A percentile compares a stretch with the other conserved stretches of the same genome.
phyloP scores from a whole-genome alignment of 306 rosid genomes.

The Trifolium subterraneum region DNA sequence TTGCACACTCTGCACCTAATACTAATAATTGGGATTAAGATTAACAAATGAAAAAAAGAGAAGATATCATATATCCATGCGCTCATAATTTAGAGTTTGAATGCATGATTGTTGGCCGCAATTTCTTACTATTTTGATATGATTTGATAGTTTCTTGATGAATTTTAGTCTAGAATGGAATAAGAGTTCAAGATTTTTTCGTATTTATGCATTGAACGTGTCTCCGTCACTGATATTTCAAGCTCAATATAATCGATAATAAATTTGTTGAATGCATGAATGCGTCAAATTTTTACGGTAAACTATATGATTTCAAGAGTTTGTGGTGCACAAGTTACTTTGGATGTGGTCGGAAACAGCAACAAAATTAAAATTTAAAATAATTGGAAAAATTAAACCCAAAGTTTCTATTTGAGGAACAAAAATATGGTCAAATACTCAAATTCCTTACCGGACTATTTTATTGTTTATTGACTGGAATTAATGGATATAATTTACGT shows the following conservation, averaged over 20 bases:
- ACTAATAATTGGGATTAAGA: too few species aligned
- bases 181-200: too few species aligned
- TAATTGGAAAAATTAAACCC: conserved; percentile 19
- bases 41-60: too few species aligned
- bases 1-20: too few species aligned
- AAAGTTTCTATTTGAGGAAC: conserved; percentile 33
- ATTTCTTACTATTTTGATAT: background rate
- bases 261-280: too few species aligned
- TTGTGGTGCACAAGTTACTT: background rate
- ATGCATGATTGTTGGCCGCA: background rate
- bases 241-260: too few species aligned
- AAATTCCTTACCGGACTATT: conserved; percentile 13
- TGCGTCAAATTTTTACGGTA: too few species aligned
- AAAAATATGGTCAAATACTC: conserved; percentile 46
- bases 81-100: background rate
- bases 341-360: background rate
- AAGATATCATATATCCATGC: background rate
- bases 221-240: too few species aligned
- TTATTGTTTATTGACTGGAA: conserved; percentile 32
- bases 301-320: background rate
- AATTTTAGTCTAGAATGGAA: too few species aligned
- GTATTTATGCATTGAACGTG: too few species aligned
- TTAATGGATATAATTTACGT: conserved; percentile 19
- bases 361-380: background rate
- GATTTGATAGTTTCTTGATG: background rate